Percentiles rank a stretch among this genome's conserved stretches.
Conservation (phyloP, 495 filamentous ascomycete genomes). For the Sordaria brevicollis region DNA sequence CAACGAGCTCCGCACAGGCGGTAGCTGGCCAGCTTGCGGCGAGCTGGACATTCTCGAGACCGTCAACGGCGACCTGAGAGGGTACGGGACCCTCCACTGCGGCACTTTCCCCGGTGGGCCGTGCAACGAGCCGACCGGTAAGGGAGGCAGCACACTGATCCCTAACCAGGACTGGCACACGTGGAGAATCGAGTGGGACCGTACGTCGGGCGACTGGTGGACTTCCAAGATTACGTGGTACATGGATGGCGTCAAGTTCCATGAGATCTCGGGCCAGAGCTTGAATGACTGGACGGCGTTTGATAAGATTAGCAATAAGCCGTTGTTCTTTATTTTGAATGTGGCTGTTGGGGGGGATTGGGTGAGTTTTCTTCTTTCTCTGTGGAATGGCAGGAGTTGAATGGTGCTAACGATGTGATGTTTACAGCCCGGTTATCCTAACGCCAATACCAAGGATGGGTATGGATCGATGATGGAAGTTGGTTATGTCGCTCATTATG, state of each 20-base stretch:
- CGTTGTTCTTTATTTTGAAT: constrained; percentile 38
- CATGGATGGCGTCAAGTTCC: constrained; percentile 32
- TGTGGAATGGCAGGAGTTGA: neutral
- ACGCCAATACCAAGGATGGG: constrained; percentile 25
- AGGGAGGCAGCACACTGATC: constrained; percentile 20
- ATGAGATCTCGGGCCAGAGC: constrained; percentile 26
- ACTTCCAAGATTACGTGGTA: constrained; percentile 38
- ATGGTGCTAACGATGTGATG: neutral
- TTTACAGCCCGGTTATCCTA: constrained; percentile 29
- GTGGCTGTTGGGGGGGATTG: constrained; percentile 42
- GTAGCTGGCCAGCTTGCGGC: constrained; percentile 36
- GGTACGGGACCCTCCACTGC: constrained; percentile 40
- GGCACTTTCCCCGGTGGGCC: constrained; percentile 26
- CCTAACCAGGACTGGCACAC: constrained; percentile 36
- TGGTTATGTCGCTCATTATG: constrained; percentile 33
- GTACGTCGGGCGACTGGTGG: constrained; percentile 25
- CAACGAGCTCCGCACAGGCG: constrained; percentile 26
- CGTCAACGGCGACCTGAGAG: constrained; percentile 32
- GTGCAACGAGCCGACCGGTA: constrained; percentile 38
- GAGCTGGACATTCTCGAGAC: constrained; percentile 44
- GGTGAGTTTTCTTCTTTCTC: constrained; percentile 22
- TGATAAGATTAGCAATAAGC: constrained; percentile 24
- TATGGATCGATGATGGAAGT: constrained; percentile 39
- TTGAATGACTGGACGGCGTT: constrained; percentile 28
- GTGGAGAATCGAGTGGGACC: constrained; percentile 37